A percentile compares a stretch with the other conserved stretches of the same genome.
These are phyloP conservation scores for Saturnispora diversa DNA, from an alignment of 805 yeast species.

Conservation along the genomic window DNA sequence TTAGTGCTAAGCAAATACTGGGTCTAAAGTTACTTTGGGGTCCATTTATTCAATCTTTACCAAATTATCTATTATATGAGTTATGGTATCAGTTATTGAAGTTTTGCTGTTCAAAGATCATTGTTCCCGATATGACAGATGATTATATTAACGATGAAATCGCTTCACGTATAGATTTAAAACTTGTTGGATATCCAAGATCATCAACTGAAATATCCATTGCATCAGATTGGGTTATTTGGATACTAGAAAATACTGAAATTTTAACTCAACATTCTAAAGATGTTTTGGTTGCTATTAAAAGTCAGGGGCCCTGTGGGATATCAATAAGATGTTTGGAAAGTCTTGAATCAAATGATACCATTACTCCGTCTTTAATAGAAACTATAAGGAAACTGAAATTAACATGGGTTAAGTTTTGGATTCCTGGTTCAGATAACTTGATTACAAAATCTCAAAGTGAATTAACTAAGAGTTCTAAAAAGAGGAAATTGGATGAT, in stretches of 20 bases:
- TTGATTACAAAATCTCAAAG: constrained; percentile 5
- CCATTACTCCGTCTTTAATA: not conserved
- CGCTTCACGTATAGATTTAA: not conserved
- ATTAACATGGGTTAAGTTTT: constrained; percentile 19
- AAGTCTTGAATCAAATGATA: not conserved
- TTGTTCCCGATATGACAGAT: constrained; percentile 7
- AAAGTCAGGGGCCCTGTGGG: constrained; percentile 4
- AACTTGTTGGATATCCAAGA: constrained; percentile 5
- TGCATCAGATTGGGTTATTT: constrained; percentile 10
- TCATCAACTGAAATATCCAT: constrained; percentile 8
- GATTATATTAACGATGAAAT: constrained; percentile 3
- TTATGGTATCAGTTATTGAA: constrained; percentile 17
- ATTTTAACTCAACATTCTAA: constrained; percentile 13
- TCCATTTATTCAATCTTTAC: constrained; percentile 22
- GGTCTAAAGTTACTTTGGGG: constrained; percentile 28
- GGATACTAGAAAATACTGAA: constrained; percentile 12
- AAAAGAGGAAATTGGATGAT: not conserved
- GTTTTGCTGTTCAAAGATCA: constrained; percentile 10
- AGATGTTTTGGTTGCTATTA: not conserved
- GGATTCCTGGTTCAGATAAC: constrained; percentile 15
- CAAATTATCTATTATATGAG: constrained; percentile 14
- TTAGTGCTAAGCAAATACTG: constrained; percentile 22
- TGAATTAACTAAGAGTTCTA: not conserved
- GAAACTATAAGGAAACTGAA: constrained; percentile 17
- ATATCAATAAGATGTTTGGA: constrained; percentile 3